Conservation (phyloP, 2,329 filamentous ascomycete species). For the Whalleya microplaca region DNA sequence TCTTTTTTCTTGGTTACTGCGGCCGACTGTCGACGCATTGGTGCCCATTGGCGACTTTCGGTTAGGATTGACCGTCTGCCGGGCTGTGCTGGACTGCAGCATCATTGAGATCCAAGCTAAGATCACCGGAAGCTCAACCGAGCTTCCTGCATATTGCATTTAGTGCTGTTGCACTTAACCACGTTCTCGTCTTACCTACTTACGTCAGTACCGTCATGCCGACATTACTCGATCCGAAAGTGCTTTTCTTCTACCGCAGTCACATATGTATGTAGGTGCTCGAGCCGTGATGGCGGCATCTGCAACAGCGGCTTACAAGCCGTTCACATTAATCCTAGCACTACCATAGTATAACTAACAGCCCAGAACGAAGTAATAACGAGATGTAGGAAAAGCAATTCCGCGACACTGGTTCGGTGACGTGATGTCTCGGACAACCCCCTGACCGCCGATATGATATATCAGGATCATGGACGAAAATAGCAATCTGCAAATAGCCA, state of each 20-base stretch:
- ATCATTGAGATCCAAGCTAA: constrained; percentile 14
- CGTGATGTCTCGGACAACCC: constrained; percentile 7
- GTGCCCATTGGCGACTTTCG: background rate
- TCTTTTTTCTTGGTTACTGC: background rate
- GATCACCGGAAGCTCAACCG: constrained; percentile 17
- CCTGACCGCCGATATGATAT: constrained; percentile 8
- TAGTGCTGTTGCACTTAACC: constrained; percentile 1
- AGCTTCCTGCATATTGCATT: constrained; percentile 13
- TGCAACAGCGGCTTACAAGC: no score
- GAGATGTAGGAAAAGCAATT: background rate
- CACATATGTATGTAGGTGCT: background rate
- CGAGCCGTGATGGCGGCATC: background rate
- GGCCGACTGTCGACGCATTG: background rate
- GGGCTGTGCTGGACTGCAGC: constrained; percentile 15
- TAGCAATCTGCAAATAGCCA: constrained; percentile 16
- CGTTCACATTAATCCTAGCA: background rate
- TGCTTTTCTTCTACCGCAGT: constrained; percentile 6
- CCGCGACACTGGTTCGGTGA: constrained; percentile 4
- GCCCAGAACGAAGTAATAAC: background rate
- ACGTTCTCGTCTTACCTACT: constrained; percentile 14
- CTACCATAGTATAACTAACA: background rate
- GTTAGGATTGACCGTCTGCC: background rate
- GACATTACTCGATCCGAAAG: constrained; percentile 3
- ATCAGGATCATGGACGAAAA: constrained; percentile 12
- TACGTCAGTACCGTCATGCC: constrained; percentile 17